These are phyloP conservation scores for Microdochium trichocladiopsis DNA, from an alignment of 2,329 filamentous ascomycete genomes.

Conservation along the genomic window DNA sequence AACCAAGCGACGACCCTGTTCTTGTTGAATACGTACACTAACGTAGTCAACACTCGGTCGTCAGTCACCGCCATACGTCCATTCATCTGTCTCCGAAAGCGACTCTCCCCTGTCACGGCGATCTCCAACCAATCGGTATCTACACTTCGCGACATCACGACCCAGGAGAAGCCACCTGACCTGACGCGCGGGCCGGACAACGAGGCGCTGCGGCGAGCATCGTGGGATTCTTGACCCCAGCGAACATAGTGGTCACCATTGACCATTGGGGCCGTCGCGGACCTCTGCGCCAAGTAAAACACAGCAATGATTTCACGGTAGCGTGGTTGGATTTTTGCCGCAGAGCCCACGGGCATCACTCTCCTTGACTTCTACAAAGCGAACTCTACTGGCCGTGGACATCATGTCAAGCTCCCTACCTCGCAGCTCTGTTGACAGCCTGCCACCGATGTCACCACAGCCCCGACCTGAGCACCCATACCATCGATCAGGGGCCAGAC, in stretches of 20 bases:
- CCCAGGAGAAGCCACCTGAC: too few relatives aligned
- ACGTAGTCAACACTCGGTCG: too few relatives aligned
- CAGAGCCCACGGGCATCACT: constrained; percentile 24
- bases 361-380: background rate
- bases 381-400: background rate
- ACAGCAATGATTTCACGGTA: constrained; percentile 45
- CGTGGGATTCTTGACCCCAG: background rate
- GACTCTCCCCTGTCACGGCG: too few relatives aligned
- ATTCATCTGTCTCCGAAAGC: too few relatives aligned
- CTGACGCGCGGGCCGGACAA: too few relatives aligned
- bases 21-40: too few relatives aligned
- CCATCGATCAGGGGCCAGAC: constrained; percentile 54
- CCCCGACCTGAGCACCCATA: constrained; percentile 50
- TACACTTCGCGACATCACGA: too few relatives aligned
- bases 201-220: too few relatives aligned
- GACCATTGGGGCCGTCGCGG: constrained; percentile 4
- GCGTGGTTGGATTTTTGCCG: constrained; percentile 25
- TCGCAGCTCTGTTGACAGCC: constrained; percentile 59
- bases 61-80: too few relatives aligned
- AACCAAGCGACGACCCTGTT: too few relatives aligned
- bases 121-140: too few relatives aligned
- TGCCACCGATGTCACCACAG: constrained; percentile 46
- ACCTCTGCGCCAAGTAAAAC: constrained; percentile 1
- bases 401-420: background rate
- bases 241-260: constrained; percentile 9